Evolutionary conservation across 2,329 filamentous ascomycete genomes (phyloP).

Genomic region (Cladosporium halotolerans): DNA sequence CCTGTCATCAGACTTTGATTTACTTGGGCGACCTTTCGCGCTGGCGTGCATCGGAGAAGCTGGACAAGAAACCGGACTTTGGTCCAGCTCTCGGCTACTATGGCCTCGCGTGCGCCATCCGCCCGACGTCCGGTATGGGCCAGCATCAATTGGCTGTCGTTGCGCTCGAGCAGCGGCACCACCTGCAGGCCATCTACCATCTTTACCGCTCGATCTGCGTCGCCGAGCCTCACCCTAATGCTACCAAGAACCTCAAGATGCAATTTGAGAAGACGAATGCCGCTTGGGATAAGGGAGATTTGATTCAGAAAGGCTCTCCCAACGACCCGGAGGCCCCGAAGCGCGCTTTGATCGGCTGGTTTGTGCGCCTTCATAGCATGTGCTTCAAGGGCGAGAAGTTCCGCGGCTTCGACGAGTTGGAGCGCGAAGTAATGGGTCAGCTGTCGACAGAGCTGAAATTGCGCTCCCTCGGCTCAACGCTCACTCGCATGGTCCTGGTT

Average conservation of each 20-base stretch:
- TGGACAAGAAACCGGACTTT: constrained; percentile 68
- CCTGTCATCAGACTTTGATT: constrained; percentile 77
- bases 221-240: constrained; percentile 66
- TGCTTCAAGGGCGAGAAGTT: constrained; percentile 75
- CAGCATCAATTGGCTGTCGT: constrained; percentile 91
- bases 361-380: constrained; percentile 76
- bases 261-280: constrained; percentile 65
- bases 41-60: constrained; percentile 70
- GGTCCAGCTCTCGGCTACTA: constrained; percentile 80
- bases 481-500: constrained; percentile 75
- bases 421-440: constrained; percentile 76
- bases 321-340: constrained; percentile 48
- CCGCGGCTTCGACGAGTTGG: constrained; percentile 69
- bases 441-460: constrained; percentile 67
- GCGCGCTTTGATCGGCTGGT: constrained; percentile 69
- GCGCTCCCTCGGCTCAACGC: constrained; percentile 54
- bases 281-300: constrained; percentile 51
- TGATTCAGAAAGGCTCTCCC: constrained; percentile 37
- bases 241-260: constrained; percentile 67
- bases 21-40: constrained; percentile 84
- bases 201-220: constrained; percentile 78
- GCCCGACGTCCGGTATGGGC: constrained; percentile 71
- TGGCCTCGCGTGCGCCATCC: constrained; percentile 68
- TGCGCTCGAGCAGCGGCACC: constrained; percentile 67
- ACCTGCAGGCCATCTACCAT: constrained; percentile 81